Percentiles rank a stretch among this genome's conserved stretches.
These are phyloP conservation scores for Aegilops longissima DNA, from an alignment of 176 grass and related monocot species.

Conservation along the genomic window DNA sequence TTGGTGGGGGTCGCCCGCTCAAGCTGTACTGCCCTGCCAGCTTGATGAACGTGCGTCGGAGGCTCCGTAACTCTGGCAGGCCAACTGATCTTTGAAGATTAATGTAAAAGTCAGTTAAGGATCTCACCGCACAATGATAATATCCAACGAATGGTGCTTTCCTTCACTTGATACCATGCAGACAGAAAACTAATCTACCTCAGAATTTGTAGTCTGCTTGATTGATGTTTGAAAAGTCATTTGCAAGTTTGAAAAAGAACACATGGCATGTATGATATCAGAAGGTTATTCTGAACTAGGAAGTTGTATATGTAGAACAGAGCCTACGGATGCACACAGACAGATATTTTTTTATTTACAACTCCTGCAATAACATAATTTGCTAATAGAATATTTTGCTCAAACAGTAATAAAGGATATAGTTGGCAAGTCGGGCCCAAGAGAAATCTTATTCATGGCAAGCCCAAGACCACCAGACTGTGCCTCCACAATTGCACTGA, in stretches of 20 bases:
- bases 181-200: not conserved
- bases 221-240: not conserved
- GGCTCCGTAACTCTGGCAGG: constrained; percentile 80
- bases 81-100: constrained; percentile 71
- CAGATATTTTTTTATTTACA: constrained; percentile 15
- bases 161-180: not conserved
- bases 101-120: constrained; percentile 76
- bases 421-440: constrained; percentile 69
- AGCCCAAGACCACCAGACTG: constrained; percentile 64
- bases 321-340: not conserved
- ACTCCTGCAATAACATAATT: not conserved
- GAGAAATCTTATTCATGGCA: constrained; percentile 65
- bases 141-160: not conserved
- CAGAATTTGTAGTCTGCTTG: not conserved
- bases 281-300: not conserved
- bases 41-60: constrained; percentile 85
- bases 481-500: constrained; percentile 80
- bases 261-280: not conserved
- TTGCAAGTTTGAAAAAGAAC: not conserved
- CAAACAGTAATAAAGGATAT: constrained; percentile 73
- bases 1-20: constrained; percentile 78
- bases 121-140: not conserved
- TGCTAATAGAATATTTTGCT: constrained; percentile 1
- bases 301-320: not conserved
- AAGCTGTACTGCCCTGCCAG: constrained; percentile 79